These are phyloP conservation scores for Penicillium herquei DNA, from an alignment of 495 filamentous ascomycete species.

Conservation along the genomic window DNA sequence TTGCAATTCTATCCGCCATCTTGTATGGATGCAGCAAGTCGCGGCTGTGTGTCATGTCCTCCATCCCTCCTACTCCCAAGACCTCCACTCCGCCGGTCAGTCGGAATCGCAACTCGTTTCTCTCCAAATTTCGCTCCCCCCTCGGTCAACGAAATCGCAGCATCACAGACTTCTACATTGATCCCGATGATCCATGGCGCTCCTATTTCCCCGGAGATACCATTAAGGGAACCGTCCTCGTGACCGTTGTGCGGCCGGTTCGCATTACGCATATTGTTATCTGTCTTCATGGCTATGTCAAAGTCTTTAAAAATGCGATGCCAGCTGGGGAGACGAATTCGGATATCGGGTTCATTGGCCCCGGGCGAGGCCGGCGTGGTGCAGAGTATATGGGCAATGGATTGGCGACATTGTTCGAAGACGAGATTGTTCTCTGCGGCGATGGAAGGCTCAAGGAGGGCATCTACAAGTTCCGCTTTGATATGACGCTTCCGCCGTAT, in stretches of 20 bases:
- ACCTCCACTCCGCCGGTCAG: constrained; percentile 38
- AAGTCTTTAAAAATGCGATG: constrained; percentile 77
- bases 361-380: constrained; percentile 52
- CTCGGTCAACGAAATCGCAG: constrained; percentile 67
- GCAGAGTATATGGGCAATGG: constrained; percentile 79
- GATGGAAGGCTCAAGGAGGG: constrained; percentile 84
- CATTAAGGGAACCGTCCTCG: constrained; percentile 70
- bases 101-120: constrained; percentile 51
- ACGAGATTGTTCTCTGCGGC: constrained; percentile 86
- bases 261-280: constrained; percentile 90
- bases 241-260: constrained; percentile 77
- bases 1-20: constrained; percentile 14
- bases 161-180: constrained; percentile 74
- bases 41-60: constrained; percentile 47
- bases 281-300: constrained; percentile 82
- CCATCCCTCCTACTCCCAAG: constrained; percentile 35
- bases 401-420: constrained; percentile 81
- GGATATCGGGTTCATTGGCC: constrained; percentile 48
- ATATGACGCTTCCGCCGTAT: constrained; percentile 75
- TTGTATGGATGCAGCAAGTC: constrained; percentile 41
- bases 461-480: constrained; percentile 90
- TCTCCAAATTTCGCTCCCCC: constrained; percentile 59
- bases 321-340: constrained; percentile 57
- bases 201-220: constrained; percentile 71
- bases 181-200: constrained; percentile 81